Evolutionary conservation across 768 basidiomycete genomes (phyloP).

Genomic region (Gautieria morchelliformis): DNA sequence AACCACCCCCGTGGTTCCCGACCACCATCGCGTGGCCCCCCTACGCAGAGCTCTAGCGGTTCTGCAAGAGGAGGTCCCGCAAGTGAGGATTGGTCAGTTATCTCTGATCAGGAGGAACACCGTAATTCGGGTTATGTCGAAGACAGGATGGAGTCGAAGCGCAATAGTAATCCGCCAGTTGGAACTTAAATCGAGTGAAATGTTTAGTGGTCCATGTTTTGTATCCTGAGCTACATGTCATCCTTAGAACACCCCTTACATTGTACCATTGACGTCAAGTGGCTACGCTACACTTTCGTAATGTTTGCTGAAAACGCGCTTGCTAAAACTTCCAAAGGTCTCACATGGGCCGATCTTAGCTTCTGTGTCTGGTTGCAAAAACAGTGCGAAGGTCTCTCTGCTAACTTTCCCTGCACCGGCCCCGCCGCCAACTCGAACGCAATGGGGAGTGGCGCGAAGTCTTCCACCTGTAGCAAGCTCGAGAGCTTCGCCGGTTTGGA

Average conservation of each 20-base stretch:
- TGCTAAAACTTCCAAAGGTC: constrained; percentile 88
- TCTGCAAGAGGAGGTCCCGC: constrained; percentile 39
- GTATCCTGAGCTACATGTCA: neutral
- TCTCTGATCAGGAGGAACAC: constrained; percentile 65
- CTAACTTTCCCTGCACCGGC: constrained; percentile 40
- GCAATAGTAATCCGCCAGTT: neutral
- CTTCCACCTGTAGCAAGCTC: constrained; percentile 76
- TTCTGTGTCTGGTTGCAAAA: constrained; percentile 83
- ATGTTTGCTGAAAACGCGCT: constrained; percentile 62
- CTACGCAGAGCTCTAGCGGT: constrained; percentile 46
- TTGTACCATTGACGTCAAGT: neutral
- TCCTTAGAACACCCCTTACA: constrained; percentile 13
- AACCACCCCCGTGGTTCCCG: constrained; percentile 3
- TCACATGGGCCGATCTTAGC: constrained; percentile 57
- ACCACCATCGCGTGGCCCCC: constrained; percentile 23
- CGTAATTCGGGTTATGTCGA: constrained; percentile 29
- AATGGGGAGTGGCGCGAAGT: constrained; percentile 90
- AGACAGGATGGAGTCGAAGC: constrained; percentile 22
- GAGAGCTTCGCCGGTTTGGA: constrained; percentile 95
- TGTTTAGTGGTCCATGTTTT: neutral
- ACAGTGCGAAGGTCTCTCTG: constrained; percentile 83
- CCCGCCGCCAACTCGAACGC: constrained; percentile 64
- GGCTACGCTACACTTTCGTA: constrained; percentile 23
- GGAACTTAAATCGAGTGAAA: neutral
- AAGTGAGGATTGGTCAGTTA: constrained; percentile 87